phyloP scores from a whole-genome alignment of 805 yeast genomes.

The Wickerhamiella vanderwaltii region DNA sequence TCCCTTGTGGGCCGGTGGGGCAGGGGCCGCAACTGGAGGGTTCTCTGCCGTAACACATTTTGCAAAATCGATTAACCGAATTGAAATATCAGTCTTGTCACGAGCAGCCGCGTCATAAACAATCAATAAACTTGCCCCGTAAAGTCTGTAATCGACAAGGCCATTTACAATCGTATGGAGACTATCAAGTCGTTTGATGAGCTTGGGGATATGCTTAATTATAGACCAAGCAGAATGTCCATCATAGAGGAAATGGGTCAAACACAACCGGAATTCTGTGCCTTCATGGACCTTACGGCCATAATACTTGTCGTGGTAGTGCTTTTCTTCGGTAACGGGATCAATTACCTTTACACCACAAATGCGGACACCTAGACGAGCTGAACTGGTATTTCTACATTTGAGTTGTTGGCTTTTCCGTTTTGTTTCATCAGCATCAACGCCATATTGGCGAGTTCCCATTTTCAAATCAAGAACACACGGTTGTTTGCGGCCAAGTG shows the following conservation, averaged over 20 bases:
- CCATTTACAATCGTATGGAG: conserved; percentile 42
- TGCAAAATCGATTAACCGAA: conserved; percentile 84
- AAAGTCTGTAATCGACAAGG: conserved; percentile 68
- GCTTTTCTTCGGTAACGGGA: conserved; percentile 33
- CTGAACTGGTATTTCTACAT: conserved; percentile 70
- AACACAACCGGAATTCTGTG: conserved; percentile 58
- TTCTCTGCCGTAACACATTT: conserved; percentile 69
- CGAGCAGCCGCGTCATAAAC: conserved; percentile 64
- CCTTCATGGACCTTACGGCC: conserved; percentile 71
- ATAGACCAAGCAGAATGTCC: conserved; percentile 51
- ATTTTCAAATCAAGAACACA: conserved; percentile 90
- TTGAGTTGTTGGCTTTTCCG: conserved; percentile 68
- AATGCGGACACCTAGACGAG: conserved; percentile 74
- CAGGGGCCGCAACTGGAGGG: conserved; percentile 34
- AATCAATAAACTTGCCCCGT: conserved; percentile 78
- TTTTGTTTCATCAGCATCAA: conserved; percentile 69
- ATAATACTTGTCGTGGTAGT: conserved; percentile 79
- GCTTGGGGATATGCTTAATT: conserved; percentile 49
- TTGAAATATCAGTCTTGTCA: conserved; percentile 21
- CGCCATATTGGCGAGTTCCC: conserved; percentile 98
- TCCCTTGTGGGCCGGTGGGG: conserved; percentile 59
- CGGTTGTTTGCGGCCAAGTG: conserved; percentile 68
- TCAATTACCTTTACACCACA: conserved; percentile 93
- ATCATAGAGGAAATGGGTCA: conserved; percentile 70
- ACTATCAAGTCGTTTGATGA: conserved; percentile 49